Percentiles rank a stretch among this genome's conserved stretches.
phyloP scores from a whole-genome alignment of 148 eudicot genomes.

The Chenopodium formosanum region DNA sequence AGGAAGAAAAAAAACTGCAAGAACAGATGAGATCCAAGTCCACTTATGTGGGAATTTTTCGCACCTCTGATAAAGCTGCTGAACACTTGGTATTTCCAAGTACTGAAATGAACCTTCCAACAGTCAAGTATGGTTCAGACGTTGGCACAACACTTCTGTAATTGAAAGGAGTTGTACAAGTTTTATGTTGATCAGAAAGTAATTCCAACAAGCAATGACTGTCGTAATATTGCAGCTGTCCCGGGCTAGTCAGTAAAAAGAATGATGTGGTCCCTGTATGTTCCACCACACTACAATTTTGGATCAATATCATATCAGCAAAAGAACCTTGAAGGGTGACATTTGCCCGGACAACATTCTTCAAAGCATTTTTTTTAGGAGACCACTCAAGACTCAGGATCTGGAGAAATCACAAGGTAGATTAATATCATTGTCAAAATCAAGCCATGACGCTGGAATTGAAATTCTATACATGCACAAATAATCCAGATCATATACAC shows the following conservation, averaged over 20 bases:
- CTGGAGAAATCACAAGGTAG: constrained; percentile 45
- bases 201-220: constrained; percentile 55
- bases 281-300: constrained; percentile 41
- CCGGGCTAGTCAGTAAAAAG: constrained; percentile 81
- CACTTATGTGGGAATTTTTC: constrained; percentile 7
- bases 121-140: constrained; percentile 71
- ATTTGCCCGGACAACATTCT: constrained; percentile 65
- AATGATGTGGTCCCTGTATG: constrained; percentile 47
- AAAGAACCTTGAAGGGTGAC: constrained; percentile 86
- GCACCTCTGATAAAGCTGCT: constrained; percentile 52
- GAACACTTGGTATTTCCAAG: constrained; percentile 34
- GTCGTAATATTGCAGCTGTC: constrained; percentile 77
- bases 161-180: constrained; percentile 43
- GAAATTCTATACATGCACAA: not conserved
- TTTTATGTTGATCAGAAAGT: constrained; percentile 49
- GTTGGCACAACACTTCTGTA: constrained; percentile 69
- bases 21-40: not conserved
- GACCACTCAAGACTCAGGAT: constrained; percentile 91
- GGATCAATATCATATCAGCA: constrained; percentile 72
- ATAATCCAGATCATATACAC: not conserved
- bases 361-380: constrained; percentile 58
- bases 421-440: constrained; percentile 10
- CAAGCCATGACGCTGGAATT: constrained; percentile 5
- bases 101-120: constrained; percentile 51
- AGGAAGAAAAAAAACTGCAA: constrained; percentile 5